Conservation (phyloP, 2,329 filamentous ascomycete species). For the Cladosporium colombiae region DNA sequence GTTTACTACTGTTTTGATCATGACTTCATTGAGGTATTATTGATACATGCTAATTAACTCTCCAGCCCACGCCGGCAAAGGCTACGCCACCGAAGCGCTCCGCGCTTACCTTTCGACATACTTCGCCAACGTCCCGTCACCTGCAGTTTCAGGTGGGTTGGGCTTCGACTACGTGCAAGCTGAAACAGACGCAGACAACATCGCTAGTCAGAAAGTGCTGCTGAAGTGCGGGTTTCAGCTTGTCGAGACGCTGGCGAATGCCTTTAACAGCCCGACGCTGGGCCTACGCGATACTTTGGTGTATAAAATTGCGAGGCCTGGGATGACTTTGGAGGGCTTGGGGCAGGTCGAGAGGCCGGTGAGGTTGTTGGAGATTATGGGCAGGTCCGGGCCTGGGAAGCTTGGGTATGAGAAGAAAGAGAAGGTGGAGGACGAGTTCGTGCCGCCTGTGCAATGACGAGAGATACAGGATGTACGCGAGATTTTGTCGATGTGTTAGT, state of each 20-base stretch:
- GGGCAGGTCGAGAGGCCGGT: constrained; percentile 19
- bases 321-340: constrained; percentile 30
- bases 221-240: constrained; percentile 57
- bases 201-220: constrained; percentile 58
- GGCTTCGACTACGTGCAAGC: constrained; percentile 45
- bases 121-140: constrained; percentile 40
- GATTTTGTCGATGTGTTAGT: not conserved
- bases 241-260: constrained; percentile 45
- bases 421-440: constrained; percentile 8
- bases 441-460: constrained; percentile 24
- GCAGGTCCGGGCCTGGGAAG: not conserved
- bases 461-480: not conserved
- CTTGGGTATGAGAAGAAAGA: not conserved
- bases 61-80: constrained; percentile 37
- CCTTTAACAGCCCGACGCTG: constrained; percentile 41
- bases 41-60: not conserved
- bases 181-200: constrained; percentile 53
- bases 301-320: constrained; percentile 36
- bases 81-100: constrained; percentile 48
- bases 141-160: constrained; percentile 16
- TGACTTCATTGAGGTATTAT: not conserved
- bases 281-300: constrained; percentile 41
- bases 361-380: not conserved
- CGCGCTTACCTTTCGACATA: constrained; percentile 44
- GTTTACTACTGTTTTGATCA: not conserved